Evolutionary conservation across 2,329 filamentous ascomycete genomes (phyloP).

Genomic region (Aureobasidium sp.): DNA sequence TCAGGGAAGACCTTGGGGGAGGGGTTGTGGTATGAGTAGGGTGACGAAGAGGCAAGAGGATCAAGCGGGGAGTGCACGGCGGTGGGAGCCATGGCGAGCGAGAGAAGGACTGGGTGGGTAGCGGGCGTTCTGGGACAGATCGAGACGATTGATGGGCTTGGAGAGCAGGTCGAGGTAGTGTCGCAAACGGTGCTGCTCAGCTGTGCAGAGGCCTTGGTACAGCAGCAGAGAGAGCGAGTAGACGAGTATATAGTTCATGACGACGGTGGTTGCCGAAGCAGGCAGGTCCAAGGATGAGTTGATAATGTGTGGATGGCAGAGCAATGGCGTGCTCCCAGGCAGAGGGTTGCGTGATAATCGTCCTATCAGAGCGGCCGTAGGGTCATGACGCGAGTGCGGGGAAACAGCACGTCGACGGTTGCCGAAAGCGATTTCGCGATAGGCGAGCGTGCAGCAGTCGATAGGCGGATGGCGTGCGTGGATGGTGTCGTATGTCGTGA

Average conservation of each 20-base stretch:
- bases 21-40: constrained; percentile 25
- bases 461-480: not conserved
- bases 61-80: constrained; percentile 20
- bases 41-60: constrained; percentile 11
- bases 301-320: not conserved
- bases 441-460: not conserved
- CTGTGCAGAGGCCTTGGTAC: constrained; percentile 19
- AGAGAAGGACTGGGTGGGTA: not conserved
- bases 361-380: constrained; percentile 9
- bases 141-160: constrained; percentile 18
- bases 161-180: constrained; percentile 18
- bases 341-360: constrained; percentile 7
- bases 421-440: not conserved
- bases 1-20: constrained; percentile 53
- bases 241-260: constrained; percentile 21
- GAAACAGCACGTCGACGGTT: constrained; percentile 3
- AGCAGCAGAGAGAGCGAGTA: constrained; percentile 22
- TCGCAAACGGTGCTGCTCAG: constrained; percentile 18
- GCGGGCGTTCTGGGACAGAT: constrained; percentile 10
- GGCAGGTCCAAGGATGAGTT: not conserved
- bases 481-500: no score
- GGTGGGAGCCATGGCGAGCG: constrained; percentile 19
- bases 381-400: constrained; percentile 11
- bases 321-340: constrained; percentile 12
- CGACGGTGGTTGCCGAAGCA: not conserved